These are phyloP conservation scores for Arthrobotrys sphaeroides DNA, from an alignment of 2,329 filamentous ascomycete genomes.

Conservation along the genomic window DNA sequence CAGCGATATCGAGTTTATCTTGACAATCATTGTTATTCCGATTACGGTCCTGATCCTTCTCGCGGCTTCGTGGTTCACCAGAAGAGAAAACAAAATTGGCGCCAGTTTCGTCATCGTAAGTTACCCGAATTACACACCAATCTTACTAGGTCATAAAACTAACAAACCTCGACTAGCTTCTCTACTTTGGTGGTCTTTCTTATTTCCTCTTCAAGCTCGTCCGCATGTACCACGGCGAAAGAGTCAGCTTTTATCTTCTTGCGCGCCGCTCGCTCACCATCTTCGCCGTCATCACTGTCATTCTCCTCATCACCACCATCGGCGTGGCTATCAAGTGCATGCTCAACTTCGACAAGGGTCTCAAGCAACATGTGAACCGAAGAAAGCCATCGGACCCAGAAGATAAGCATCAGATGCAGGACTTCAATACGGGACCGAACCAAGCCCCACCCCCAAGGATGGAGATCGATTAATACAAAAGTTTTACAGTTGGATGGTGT, in stretches of 20 bases:
- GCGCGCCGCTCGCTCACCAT: constrained; percentile 79
- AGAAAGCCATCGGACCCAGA: constrained; percentile 65
- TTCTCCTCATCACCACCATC: constrained; percentile 89
- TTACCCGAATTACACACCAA: constrained; percentile 46
- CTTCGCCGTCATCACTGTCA: constrained; percentile 82
- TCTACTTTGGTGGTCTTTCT: constrained; percentile 87
- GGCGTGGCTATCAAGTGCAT: constrained; percentile 86
- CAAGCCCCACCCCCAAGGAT: constrained; percentile 64
- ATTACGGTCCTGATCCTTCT: constrained; percentile 89
- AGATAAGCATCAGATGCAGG: constrained; percentile 65
- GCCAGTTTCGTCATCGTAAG: constrained; percentile 78
- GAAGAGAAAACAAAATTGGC: constrained; percentile 80
- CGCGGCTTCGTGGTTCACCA: constrained; percentile 83
- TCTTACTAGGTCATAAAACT: background rate
- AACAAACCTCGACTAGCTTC: constrained; percentile 63
- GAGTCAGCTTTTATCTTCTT: constrained; percentile 73
- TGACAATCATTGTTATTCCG: constrained; percentile 89
- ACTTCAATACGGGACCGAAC: constrained; percentile 65
- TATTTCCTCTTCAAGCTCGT: constrained; percentile 99
- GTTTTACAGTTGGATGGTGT: background rate
- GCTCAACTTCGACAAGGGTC: constrained; percentile 85
- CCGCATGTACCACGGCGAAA: constrained; percentile 82
- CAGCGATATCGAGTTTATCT: constrained; percentile 77
- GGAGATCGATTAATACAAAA: constrained; percentile 64
- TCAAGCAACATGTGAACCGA: constrained; percentile 83